Evolutionary conservation across 2,329 filamentous ascomycete genomes (phyloP).

Genomic region (Capronia americana): DNA sequence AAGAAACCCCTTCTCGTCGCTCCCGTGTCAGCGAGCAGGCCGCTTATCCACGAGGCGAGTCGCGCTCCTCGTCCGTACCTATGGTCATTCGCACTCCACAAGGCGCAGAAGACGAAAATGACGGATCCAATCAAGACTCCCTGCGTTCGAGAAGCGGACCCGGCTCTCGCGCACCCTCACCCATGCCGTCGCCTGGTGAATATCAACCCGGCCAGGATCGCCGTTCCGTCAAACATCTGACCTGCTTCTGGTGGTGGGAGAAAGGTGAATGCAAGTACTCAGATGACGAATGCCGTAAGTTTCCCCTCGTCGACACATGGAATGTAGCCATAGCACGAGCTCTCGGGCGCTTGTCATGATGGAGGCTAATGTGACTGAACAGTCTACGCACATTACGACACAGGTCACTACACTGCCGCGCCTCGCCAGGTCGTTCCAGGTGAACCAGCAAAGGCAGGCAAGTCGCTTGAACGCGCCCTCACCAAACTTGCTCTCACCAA

Average conservation of each 20-base stretch:
- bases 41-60: constrained; percentile 18
- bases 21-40: constrained; percentile 22
- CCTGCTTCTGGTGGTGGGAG: constrained; percentile 44
- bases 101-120: background rate
- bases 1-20: constrained; percentile 24
- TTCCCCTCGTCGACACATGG: background rate
- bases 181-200: constrained; percentile 10
- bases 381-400: constrained; percentile 43
- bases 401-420: constrained; percentile 35
- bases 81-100: constrained; percentile 22
- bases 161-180: constrained; percentile 20
- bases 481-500: constrained; percentile 28
- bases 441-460: constrained; percentile 39
- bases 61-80: constrained; percentile 34
- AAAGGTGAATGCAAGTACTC: constrained; percentile 40
- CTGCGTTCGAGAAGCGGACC: constrained; percentile 15
- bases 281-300: constrained; percentile 38
- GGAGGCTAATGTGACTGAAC: background rate
- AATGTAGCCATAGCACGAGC: background rate
- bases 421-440: constrained; percentile 32
- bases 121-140: constrained; percentile 3
- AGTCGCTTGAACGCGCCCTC: constrained; percentile 36
- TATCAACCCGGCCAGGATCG: constrained; percentile 17
- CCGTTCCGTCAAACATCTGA: constrained; percentile 42
- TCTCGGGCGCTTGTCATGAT: background rate